Evolutionary conservation across 768 basidiomycete species (phyloP), one percentile per base, ranked within the genome.

Genomic region (Amanita pallidorosea): DNA sequence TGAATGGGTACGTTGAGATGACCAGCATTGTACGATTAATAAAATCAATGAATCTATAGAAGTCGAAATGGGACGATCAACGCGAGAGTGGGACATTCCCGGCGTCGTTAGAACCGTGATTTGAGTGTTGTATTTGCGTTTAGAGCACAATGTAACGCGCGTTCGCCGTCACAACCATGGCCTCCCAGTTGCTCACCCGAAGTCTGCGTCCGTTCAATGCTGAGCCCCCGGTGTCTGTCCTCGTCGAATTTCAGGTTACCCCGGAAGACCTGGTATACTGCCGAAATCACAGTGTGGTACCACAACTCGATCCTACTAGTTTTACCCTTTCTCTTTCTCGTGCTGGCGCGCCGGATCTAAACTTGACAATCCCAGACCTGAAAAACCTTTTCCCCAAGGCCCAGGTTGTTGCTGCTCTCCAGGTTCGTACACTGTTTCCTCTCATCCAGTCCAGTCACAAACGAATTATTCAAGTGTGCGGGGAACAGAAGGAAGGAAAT

Each of bases 1-100:
- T 69, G 88, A 88, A 84, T 95, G 94, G 93, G 92, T 94, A 17
- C 20, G 44, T 45, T 35, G n/a, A 53, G 49, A 55, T 18, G 58
- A 50, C 51, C 36, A 54, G 47, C 12, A 53, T 53, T 17, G n/a
- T 11, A 20, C 18, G 18, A 0, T 20, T 4, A 8, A 25, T 18
- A 20, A 44, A 34, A n/a, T 23, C 31, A 17, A 51, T 7, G 18
- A 22, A 11, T 9, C 50, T 40, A 13, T 63, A 92, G 95, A 82
- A 85, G 65, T 63, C 72, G 60, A 90, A 84, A 71, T 98, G 85
- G 73, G 94, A 99, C 64, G 94, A 95, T 51, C 92, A 97, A 69
- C 81, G 94, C 65, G 93, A 98, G 65, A 83, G 68, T 57, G 91
- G 89, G 53, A 87, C 86, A 18, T 96, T 96, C 81, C 89, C 92